Base-by-base conservation (phyloP, 352 stramenopile genomes). In the Phytophthora foliorum region DNA sequence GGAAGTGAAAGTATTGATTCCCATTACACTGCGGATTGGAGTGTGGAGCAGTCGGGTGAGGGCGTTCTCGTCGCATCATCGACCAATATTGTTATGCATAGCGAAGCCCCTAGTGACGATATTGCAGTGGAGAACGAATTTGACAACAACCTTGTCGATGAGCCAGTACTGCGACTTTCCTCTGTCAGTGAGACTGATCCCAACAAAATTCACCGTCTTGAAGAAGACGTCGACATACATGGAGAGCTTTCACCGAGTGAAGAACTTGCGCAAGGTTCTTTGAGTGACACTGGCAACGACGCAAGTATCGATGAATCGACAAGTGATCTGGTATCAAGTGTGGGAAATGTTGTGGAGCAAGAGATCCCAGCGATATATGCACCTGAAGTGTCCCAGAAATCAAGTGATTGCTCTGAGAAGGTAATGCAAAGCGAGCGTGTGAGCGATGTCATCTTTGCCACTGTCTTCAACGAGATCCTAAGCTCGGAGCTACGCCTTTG, bases 401-500 rank as follows among this genome's bases (percentile, higher is more conserved):
- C 24, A 21, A 34, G 25, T 7, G 34, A 46, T 51, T 27, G 7
- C 4, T 19, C 48, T 57, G 50, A 67, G 25, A 57, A 55, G 9
- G 19, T 24, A 29, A 24, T 27, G 8, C 42, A 44, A 49, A 67
- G 42, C 31, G 62, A 68, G 45, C 51, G 50, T 25, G 38, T 72
- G 17, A 39, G 56, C 6, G 67, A 75, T 56, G 17, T 24, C 16
- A 68, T 75, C 24, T 68, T 72, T 24, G 34, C 36, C 16, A 38
- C 32, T 6, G 25, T 64, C 4, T 68, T 59, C n/a, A 56, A 72
- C 17, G 56, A 67, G 29, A 39, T 57, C 29, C 4, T 75, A 11
- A 49, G 22, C 46, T 68, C 62, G 6, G 67, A 72, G 31, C n/a
- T 75, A 32, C 62, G 24, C 17, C 9, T 72, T 31, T 72, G 67